Evolutionary conservation across 1,139 yeast genomes (phyloP).

Genomic region (Kodamaea plutei): DNA sequence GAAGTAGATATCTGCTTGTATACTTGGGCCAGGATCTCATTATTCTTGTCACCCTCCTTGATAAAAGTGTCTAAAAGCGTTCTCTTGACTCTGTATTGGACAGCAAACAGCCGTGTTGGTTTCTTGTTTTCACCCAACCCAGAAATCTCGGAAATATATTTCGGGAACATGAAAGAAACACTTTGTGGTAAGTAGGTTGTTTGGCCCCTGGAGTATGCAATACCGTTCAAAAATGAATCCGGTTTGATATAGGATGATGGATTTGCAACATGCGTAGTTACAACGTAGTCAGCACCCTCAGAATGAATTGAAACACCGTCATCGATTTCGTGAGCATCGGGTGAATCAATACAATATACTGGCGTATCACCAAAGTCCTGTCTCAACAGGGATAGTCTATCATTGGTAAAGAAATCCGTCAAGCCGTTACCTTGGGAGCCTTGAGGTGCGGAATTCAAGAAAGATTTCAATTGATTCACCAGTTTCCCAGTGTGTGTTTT

Average conservation of each 20-base stretch:
- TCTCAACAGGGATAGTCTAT: constrained; percentile 32
- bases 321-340: constrained; percentile 83
- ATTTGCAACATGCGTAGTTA: constrained; percentile 82
- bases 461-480: too few species aligned
- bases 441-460: neutral
- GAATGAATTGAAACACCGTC: constrained; percentile 75
- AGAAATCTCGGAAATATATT: constrained; percentile 44
- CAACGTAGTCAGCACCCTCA: constrained; percentile 29
- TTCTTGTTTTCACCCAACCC: constrained; percentile 53
- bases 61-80: constrained; percentile 21
- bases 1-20: constrained; percentile 13
- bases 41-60: constrained; percentile 10
- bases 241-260: constrained; percentile 65
- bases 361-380: constrained; percentile 39
- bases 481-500: too few species aligned
- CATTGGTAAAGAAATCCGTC: constrained; percentile 29
- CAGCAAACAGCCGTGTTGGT: constrained; percentile 45
- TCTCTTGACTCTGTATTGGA: constrained; percentile 32
- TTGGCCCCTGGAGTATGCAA: constrained; percentile 59
- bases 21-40: constrained; percentile 7
- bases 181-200: constrained; percentile 76
- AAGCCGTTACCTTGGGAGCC: neutral
- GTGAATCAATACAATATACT: constrained; percentile 82
- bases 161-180: constrained; percentile 68
- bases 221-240: constrained; percentile 45